A percentile compares a stretch with the other conserved stretches of the same genome.
Conservation (phyloP, 139 green algal species). For the Chlorella sorokiniana region DNA sequence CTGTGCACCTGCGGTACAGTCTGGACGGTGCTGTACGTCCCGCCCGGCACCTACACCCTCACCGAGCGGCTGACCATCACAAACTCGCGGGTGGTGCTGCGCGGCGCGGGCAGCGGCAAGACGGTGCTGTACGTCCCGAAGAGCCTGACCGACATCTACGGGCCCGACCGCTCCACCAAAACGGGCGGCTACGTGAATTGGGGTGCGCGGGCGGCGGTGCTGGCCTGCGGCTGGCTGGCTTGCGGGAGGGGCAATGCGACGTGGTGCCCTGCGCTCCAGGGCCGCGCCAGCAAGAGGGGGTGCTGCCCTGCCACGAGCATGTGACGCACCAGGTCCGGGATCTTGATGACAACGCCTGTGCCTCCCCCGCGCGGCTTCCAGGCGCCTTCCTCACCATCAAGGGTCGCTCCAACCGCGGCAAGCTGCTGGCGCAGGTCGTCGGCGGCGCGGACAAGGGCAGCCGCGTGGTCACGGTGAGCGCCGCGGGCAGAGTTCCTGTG, state of each 20-base stretch:
- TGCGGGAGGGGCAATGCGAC: not conserved
- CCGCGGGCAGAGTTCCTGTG: not conserved
- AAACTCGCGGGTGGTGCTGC: not conserved
- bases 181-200: conserved; percentile 4
- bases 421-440: not conserved
- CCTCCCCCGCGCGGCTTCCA: not conserved
- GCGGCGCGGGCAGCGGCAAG: not conserved
- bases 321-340: not conserved
- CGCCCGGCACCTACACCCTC: conserved; percentile 14
- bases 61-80: conserved; percentile 6
- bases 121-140: conserved; percentile 8
- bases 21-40: conserved; percentile 7
- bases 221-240: too few relatives aligned
- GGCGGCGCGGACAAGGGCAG: not conserved
- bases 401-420: not conserved
- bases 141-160: conserved; percentile 13
- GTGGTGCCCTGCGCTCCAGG: not conserved
- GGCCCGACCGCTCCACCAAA: not conserved
- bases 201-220: not conserved
- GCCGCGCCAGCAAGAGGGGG: too few relatives aligned
- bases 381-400: conserved; percentile 8
- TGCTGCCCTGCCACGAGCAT: too few relatives aligned
- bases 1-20: not conserved
- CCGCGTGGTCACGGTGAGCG: not conserved
- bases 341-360: not conserved